Conservation (phyloP, 2,329 filamentous ascomycete genomes). For the Apiospora phragmitis region DNA sequence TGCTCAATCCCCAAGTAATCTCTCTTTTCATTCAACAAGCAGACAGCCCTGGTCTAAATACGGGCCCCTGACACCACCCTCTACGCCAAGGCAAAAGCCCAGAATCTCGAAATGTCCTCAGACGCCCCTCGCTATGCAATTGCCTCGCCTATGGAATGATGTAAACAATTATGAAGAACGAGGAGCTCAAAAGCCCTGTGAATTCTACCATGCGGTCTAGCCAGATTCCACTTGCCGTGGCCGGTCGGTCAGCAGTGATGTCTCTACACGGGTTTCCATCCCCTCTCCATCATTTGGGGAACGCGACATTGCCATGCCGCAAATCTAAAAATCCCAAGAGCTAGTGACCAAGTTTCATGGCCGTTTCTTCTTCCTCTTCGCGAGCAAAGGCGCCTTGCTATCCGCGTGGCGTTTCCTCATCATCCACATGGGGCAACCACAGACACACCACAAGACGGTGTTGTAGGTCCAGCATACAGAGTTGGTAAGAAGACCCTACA, state of each 20-base stretch:
- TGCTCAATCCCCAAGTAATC: background rate
- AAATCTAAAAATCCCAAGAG: background rate
- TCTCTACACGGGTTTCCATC: background rate
- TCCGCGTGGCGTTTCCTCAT: background rate
- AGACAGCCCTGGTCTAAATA: background rate
- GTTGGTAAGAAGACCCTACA: background rate
- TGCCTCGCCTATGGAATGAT: background rate
- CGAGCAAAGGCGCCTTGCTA: too few relatives aligned
- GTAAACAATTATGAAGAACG: background rate
- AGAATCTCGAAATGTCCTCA: background rate
- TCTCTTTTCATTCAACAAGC: background rate
- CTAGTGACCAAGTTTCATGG: background rate
- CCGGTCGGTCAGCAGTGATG: background rate
- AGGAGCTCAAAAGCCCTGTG: background rate
- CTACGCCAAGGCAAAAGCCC: background rate
- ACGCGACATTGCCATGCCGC: too few relatives aligned
- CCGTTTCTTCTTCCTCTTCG: background rate
- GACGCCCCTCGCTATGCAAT: background rate
- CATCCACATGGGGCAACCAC: conserved; percentile 21
- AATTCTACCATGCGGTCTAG: background rate
- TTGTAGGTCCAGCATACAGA: background rate
- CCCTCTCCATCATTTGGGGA: background rate
- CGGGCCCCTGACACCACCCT: background rate
- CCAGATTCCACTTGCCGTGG: background rate
- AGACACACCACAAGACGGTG: background rate